Base-by-base conservation (phyloP, 306 rosid genomes). In the Erythrophleum fordii region DNA sequence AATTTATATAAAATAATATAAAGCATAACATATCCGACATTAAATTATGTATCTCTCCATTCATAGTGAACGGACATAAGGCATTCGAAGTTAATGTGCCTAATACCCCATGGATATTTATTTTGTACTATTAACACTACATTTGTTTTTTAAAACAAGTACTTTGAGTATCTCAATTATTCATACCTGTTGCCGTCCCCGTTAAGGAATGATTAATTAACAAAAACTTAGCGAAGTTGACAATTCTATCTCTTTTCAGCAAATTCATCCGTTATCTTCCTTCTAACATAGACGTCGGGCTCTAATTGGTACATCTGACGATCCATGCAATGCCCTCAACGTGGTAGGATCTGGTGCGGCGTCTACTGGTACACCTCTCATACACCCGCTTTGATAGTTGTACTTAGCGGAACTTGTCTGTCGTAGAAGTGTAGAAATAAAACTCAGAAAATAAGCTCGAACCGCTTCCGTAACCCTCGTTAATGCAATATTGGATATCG, bases 311-410 rank as follows among this genome's bases (percentile, higher is more conserved):
- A 0, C 10, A 13, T 0, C 44, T 71, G 53, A 67, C 55, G 46
- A 66, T 42, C 16, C 44, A 58, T 26, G 44, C 4, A 25, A 34
- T 59, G 28, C 37, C 22, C 22, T 5, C 25, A 6, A 18, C 16
- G 70, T n/a, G 81, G n/a, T 13, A 78, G 4, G 22, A 81, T 85
- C 78, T 23, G 39, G 56, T 78, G 81, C 81, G 53, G 23, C 71
- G 12, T 34, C 81, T 45, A 42, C 29, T 4, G 16, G 0, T 73
- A 51, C 34, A 25, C 69, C 74, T 5, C 25, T 46, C 5, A 45
- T 6, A 39, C 25, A 73, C 68, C 62, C 1, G 55, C 58, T 60
- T 49, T 26, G 34, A 20, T 53, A 79, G 85, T 66, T 73, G 70
- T 58, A 81, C 58, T 23, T 58, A 28, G 17, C 20, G 45, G 77